Evolutionary conservation across 768 basidiomycete species (phyloP), one percentile per base, ranked within the genome.

Genomic region (Hygrocybe coccinea): DNA sequence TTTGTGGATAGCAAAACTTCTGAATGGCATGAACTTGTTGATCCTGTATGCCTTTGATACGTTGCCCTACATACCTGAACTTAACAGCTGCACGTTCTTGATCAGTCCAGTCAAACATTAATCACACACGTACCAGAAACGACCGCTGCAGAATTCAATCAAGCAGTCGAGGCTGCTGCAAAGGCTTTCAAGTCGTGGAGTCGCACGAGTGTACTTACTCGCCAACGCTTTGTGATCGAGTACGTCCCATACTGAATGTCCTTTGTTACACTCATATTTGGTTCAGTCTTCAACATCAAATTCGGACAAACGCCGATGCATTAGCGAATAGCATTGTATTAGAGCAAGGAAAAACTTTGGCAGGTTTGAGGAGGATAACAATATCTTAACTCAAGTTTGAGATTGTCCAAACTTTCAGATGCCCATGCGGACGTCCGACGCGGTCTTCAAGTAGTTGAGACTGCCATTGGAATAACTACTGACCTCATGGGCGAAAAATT

Each of bases 381-480:
- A 11, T 29, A 25, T 35, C 52, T 33, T 22, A 25, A 54, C 33
- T 34, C 10, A 41, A 41, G 21, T 33, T 44, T 39, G 19, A 37
- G 29, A 33, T 51, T 49, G 17, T 56, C 57, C 50, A 24, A n/a
- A 4, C 12, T 39, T 36, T 33, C 60, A 88, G 95, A 99, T 72
- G 95, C 95, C 0, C 91, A 92, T 60, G 95, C 95, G 0, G 95
- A 99, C 69, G 80, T 99, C 36, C 81, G 93, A 11, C 89, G 95
- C 24, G 95, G 95, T 24, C 76, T 95, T 33, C 94, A 97, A 70
- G 91, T 93, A 1, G 88, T 89, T 3, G 88, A 91, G 69, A 83
- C 81, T 12, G 87, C 92, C 15, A 79, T 83, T 50, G 87, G 85
- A 29, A 86, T 92, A 60, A 91, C 95, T 0, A 86, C 85, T 0